A percentile compares a stretch with the other conserved stretches of the same genome.
Evolutionary conservation across 345 rosid genomes (phyloP).

Genomic region (Linum trigynum): DNA sequence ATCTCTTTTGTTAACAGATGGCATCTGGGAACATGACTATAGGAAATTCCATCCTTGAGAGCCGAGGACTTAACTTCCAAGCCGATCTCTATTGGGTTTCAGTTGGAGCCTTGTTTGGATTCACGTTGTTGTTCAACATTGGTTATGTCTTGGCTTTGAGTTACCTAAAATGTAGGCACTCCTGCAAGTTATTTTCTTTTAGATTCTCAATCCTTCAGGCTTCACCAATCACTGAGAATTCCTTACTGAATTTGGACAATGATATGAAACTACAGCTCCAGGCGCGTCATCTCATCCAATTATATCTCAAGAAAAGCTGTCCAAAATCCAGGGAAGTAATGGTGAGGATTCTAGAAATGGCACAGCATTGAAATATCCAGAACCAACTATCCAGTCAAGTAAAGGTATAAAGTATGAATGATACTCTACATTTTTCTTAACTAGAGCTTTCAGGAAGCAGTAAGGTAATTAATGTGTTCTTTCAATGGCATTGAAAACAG

Average conservation of each 20-base stretch:
- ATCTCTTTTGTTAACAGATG: background rate
- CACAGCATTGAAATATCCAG: background rate
- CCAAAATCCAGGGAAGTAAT: background rate
- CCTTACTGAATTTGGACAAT: background rate
- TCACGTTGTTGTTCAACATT: background rate
- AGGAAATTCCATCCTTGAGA: background rate
- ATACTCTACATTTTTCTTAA: background rate
- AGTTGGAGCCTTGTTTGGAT: constrained; percentile 11
- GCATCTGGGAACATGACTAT: background rate
- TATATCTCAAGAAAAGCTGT: constrained; percentile 6
- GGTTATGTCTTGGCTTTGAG: constrained; percentile 3
- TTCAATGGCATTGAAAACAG: background rate
- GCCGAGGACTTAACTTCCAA: constrained; percentile 13
- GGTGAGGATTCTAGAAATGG: background rate
- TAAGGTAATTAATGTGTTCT: too few species aligned
- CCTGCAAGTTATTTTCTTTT: background rate
- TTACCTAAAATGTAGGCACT: background rate
- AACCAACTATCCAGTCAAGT: background rate
- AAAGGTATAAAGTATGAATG: background rate
- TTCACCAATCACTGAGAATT: background rate
- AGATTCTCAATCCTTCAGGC: background rate
- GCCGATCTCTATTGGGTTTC: constrained; percentile 44
- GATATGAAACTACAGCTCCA: background rate
- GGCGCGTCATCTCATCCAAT: background rate
- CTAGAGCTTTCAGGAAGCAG: background rate